Percentiles rank a stretch among this genome's conserved stretches.
phyloP scores from a whole-genome alignment of 306 rosid genomes.

The Spatholobus suberectus region DNA sequence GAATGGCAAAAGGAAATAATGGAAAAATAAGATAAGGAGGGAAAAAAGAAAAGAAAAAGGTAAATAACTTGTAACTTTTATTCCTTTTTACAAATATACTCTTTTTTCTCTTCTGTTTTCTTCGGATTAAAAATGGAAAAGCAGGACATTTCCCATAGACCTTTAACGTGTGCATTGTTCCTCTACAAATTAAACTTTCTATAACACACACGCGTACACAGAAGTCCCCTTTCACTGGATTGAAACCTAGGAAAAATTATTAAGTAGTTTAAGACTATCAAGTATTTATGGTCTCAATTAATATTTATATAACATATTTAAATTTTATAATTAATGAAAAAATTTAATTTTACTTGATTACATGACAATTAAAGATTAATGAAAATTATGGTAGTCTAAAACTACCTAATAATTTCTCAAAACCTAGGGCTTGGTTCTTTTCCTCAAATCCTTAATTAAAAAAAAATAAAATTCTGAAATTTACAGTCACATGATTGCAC shows the following conservation, averaged over 20 bases:
- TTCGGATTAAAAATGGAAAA: slow-evolving; percentile 46
- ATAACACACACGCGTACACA: slow-evolving; percentile 44
- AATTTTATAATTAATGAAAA: too few relatives aligned
- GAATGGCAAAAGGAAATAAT: slow-evolving; percentile 39
- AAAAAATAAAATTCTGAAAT: slow-evolving; percentile 24
- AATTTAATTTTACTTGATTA: too few relatives aligned
- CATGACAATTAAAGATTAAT: too few relatives aligned
- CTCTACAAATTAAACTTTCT: slow-evolving; percentile 59
- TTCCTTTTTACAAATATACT: slow-evolving; percentile 40
- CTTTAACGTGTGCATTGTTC: slow-evolving; percentile 72
- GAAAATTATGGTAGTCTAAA: too few relatives aligned
- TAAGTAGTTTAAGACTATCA: too few relatives aligned
- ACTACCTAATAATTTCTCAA: too few relatives aligned
- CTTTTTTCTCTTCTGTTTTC: slow-evolving; percentile 21
- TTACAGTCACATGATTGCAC: slow-evolving; percentile 53
- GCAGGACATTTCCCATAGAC: slow-evolving; percentile 31
- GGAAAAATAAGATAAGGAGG: slow-evolving; percentile 45
- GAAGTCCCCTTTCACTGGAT: slow-evolving; percentile 44
- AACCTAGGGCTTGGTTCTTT: slow-evolving; percentile 55
- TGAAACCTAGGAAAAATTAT: slow-evolving; percentile 61
- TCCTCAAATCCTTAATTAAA: slow-evolving; percentile 30
- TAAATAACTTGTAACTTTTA: slow-evolving; percentile 46
- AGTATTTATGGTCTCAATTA: too few relatives aligned
- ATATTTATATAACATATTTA: too few relatives aligned
- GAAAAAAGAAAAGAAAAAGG: slow-evolving; percentile 37